These are phyloP conservation scores for Arxiozyma telluris DNA, from an alignment of 1,139 yeast genomes.

Conservation along the genomic window DNA sequence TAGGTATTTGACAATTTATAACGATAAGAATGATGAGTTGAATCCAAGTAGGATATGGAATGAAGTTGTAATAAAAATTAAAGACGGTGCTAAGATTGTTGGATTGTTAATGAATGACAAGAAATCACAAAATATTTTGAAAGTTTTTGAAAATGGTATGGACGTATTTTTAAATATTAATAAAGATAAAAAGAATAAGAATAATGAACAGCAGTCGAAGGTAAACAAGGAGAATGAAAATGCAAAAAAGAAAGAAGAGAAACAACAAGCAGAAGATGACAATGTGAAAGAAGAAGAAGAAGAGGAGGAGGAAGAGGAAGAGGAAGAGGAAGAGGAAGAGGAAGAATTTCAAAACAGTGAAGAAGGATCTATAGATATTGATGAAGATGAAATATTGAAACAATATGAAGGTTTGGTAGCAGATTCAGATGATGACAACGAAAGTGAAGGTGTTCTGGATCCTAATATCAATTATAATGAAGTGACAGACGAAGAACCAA, in stretches of 20 bases:
- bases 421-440: slow-evolving; percentile 47
- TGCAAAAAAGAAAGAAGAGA: slow-evolving; percentile 1
- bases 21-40: slow-evolving; percentile 23
- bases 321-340: background rate
- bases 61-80: slow-evolving; percentile 39
- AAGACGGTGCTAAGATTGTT: slow-evolving; percentile 29
- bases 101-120: slow-evolving; percentile 51
- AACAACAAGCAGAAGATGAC: background rate
- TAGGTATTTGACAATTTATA: slow-evolving; percentile 19
- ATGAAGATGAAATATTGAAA: slow-evolving; percentile 24
- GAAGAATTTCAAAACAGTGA: slow-evolving; percentile 23
- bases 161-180: slow-evolving; percentile 51
- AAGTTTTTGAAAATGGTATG: slow-evolving; percentile 49
- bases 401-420: slow-evolving; percentile 47
- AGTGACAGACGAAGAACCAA: slow-evolving; percentile 47
- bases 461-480: slow-evolving; percentile 44
- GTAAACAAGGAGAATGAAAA: slow-evolving; percentile 29
- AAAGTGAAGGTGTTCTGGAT: slow-evolving; percentile 30
- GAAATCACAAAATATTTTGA: slow-evolving; percentile 39
- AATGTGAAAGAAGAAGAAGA: slow-evolving; percentile 1
- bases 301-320: slow-evolving; percentile 1
- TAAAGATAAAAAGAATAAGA: slow-evolving; percentile 32
- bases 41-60: slow-evolving; percentile 45
- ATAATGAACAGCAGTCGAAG: slow-evolving; percentile 21
- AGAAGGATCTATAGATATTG: slow-evolving; percentile 19